Evolutionary conservation across 1,284 basidiomycete species (phyloP), one percentile per base, ranked within the genome.

Genomic region (Tilletia setariae): DNA sequence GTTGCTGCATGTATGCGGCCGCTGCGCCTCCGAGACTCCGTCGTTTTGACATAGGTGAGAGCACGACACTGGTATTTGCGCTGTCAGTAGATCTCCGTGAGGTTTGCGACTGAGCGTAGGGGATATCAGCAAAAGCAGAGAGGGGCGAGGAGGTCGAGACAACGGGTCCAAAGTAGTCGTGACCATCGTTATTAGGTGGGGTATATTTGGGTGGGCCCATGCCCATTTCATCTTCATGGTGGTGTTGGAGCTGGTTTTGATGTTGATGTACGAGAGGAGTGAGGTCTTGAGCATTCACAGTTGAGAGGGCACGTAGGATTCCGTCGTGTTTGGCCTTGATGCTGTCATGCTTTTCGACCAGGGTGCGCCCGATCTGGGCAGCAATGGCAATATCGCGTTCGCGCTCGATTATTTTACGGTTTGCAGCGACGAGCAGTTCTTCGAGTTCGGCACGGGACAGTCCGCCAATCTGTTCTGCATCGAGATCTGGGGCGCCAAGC

Each of bases 261-360:
- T 40, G 35, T 11, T 40, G 35, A 40, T 40, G 35, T 40, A 40
- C 35, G 35, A 40, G 35, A 11, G 35, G 35, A 11, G 35, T 40
- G 6, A 40, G 11, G 23, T 53, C 51, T 13, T 25, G 25, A 19
- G 23, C 23, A 30, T 40, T 43, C 30, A 21, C 15, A 8, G 64
- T 40, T n/a, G 35, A 25, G 19, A 68, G 42, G 23, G 44, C 42
- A 15, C 63, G 64, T 68, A 74, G 68, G 68, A 76, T 74, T 25
- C 71, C 74, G 47, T 72, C 75, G 61, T 74, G 72, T 62, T 66
- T 69, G 40, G 28, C 47, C 2, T 74, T 68, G 6, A 79, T 72
- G 9, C 71, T 72, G 1, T 76, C 68, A 32, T 79, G 78, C 72
- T 79, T 79, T 32, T 79, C 75, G n/a, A 79, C 67, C 21, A 79